phyloP scores from a whole-genome alignment of 805 yeast species.

The Hanseniaspora vineae region DNA sequence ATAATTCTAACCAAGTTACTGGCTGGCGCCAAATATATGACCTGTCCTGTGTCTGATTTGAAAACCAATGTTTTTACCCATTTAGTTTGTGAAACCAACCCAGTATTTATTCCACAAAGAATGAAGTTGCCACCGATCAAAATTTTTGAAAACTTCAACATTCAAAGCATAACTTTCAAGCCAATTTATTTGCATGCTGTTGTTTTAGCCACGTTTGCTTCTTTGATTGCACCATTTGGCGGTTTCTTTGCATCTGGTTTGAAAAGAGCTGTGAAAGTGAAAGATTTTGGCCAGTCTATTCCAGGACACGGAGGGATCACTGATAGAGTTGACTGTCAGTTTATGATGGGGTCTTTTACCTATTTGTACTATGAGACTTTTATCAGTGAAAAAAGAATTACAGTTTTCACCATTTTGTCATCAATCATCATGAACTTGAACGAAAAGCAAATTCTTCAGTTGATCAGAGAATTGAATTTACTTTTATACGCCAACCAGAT shows the following conservation, averaged over 20 bases:
- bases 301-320: slow-evolving; percentile 99
- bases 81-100: slow-evolving; percentile 69
- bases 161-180: slow-evolving; percentile 46
- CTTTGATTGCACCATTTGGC: slow-evolving; percentile 95
- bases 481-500: slow-evolving; percentile 28
- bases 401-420: slow-evolving; percentile 66
- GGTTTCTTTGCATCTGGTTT: slow-evolving; percentile 98
- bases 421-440: slow-evolving; percentile 59
- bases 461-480: slow-evolving; percentile 39
- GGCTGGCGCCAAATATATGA: slow-evolving; percentile 57
- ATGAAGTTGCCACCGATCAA: slow-evolving; percentile 57
- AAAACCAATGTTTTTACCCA: slow-evolving; percentile 47
- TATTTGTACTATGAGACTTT: slow-evolving; percentile 90
- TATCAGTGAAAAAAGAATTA: slow-evolving; percentile 57
- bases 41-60: slow-evolving; percentile 62
- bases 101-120: slow-evolving; percentile 75
- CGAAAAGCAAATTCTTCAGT: slow-evolving; percentile 48
- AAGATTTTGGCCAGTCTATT: slow-evolving; percentile 95
- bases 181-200: slow-evolving; percentile 88
- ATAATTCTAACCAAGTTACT: slow-evolving; percentile 51
- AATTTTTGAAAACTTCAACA: slow-evolving; percentile 35
- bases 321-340: slow-evolving; percentile 95
- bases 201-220: slow-evolving; percentile 84
- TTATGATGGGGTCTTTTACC: slow-evolving; percentile 91
- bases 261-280: slow-evolving; percentile 89